Evolutionary conservation across 2,329 filamentous ascomycete genomes (phyloP), one percentile per base, ranked within the genome.

Genomic region (Ilyonectria destructans): DNA sequence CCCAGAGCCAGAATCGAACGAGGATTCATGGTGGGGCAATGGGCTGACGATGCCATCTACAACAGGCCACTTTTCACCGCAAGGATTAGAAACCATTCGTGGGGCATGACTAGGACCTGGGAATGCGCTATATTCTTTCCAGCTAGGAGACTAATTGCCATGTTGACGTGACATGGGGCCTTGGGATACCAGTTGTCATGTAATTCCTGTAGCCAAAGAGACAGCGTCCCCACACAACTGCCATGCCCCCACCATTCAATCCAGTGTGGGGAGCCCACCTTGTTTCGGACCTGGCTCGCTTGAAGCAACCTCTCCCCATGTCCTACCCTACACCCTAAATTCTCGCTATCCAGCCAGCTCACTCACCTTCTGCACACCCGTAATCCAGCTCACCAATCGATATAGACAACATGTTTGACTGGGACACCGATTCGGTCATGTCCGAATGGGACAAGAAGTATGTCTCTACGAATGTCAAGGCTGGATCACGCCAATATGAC

Each of bases 391-490:
- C 37, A 2, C 6, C 13, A 40, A 6, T 40, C 13, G 13, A 40
- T 13, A 40, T 40, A 40, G 15, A 13, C 10, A 40, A 29, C 43
- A 71, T 71, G 69, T 52, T 68, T 45, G 60, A 71, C 58, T 71
- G 69, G 69, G 35, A 65, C 4, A 57, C 45, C 0, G 64, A 71
- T 35, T 65, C 45, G 6, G 65, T 68, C 43, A 69, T 71, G 69
- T 65, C 64, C 19, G 61, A 49, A 2, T 71, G 67, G 69, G 69
- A 71, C 55, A 57, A 40, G 6, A 71, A 69, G 31, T 71, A 62
- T 33, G 69, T 71, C 15, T 71, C 67, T 2, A 70, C 69, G 15
- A 71, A 71, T 43, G 48, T 71, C 31, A 68, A 68, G 31, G 21
- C 64, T 12, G 54, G 54, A 1, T 43, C 69, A 37, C 59, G 37